These are phyloP conservation scores for Urochloa ruziziensis DNA, from an alignment of 176 grass and related monocot species.

Conservation along the genomic window DNA sequence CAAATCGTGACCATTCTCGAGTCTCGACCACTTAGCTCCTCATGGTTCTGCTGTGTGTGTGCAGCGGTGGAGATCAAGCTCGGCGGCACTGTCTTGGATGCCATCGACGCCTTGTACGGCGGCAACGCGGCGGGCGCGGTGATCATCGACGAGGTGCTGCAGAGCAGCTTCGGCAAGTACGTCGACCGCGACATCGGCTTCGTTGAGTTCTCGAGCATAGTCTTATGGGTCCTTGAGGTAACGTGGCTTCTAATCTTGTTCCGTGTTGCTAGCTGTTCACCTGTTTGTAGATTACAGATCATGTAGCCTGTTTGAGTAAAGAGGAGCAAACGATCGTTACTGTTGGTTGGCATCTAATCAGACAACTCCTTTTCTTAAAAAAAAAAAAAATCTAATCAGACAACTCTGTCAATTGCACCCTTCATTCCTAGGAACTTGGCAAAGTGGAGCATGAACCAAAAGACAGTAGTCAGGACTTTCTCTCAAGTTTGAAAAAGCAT, in stretches of 20 bases:
- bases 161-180: conserved; percentile 25
- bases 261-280: not conserved
- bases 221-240: conserved; percentile 55
- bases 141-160: conserved; percentile 46
- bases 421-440: conserved; percentile 32
- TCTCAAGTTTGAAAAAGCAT: conserved; percentile 30
- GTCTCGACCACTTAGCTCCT: not conserved
- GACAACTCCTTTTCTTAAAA: too few species aligned
- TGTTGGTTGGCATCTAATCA: not conserved
- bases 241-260: not conserved
- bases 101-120: conserved; percentile 42
- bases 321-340: not conserved
- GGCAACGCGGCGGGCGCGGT: conserved; percentile 30
- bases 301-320: not conserved
- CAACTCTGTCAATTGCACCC: not conserved
- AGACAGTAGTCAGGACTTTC: conserved; percentile 12
- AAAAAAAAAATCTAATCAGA: too few species aligned
- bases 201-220: conserved; percentile 41
- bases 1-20: not conserved
- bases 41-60: not conserved
- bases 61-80: conserved; percentile 57
- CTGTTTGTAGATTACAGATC: not conserved
- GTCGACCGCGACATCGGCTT: conserved; percentile 60
- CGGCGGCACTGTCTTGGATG: conserved; percentile 29
- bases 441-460: not conserved